Percentiles rank a stretch among this genome's conserved stretches.
phyloP scores from a whole-genome alignment of 306 rosid species.

The Dicorynia guianensis region DNA sequence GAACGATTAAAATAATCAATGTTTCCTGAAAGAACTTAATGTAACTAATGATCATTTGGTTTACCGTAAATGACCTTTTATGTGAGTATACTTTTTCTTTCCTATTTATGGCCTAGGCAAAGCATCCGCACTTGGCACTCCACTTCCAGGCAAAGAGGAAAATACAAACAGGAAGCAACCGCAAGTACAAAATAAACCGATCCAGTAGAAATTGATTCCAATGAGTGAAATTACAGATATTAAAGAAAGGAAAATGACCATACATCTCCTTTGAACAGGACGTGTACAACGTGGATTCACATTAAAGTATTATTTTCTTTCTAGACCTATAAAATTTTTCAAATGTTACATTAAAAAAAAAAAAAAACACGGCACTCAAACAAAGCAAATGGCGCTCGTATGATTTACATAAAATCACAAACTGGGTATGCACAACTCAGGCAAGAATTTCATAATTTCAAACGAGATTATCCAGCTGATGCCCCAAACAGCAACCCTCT shows the following conservation, averaged over 20 bases:
- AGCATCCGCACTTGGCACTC: too few relatives aligned
- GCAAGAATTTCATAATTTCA: conserved; percentile 43
- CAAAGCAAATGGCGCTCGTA: conserved; percentile 35
- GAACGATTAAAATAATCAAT: too few relatives aligned
- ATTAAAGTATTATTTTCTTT: not conserved
- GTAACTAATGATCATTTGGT: too few relatives aligned
- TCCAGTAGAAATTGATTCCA: not conserved
- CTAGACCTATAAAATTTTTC: conserved; percentile 1
- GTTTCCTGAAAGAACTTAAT: too few relatives aligned
- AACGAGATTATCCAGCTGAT: conserved; percentile 20
- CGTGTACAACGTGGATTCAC: conserved; percentile 16
- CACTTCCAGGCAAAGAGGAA: not conserved
- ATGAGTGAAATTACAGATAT: not conserved
- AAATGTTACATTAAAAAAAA: conserved; percentile 36
- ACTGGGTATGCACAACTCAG: conserved; percentile 63
- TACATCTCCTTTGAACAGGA: conserved; percentile 8
- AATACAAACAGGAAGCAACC: too few relatives aligned
- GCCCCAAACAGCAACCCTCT: conserved; percentile 40
- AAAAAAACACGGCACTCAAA: conserved; percentile 38
- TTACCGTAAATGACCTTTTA: too few relatives aligned
- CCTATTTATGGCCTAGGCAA: not conserved
- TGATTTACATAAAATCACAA: conserved; percentile 54
- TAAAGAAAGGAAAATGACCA: not conserved
- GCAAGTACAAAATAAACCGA: not conserved
- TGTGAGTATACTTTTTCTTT: too few relatives aligned